Base-by-base conservation (phyloP, 768 basidiomycete species). In the Pleurotus salmoneostramineus region DNA sequence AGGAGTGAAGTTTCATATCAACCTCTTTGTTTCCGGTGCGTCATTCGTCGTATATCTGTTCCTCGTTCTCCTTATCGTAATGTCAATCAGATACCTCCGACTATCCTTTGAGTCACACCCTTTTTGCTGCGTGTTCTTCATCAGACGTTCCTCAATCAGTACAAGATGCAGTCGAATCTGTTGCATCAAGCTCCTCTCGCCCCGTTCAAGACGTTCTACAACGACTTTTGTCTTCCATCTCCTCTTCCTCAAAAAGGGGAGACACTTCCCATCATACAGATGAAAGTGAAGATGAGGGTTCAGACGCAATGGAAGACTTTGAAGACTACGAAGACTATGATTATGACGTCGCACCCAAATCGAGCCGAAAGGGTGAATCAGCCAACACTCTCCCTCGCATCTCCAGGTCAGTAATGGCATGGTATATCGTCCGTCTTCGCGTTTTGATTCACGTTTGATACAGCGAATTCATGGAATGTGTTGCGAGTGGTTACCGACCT, bases 391-490 rank as follows among this genome's bases (percentile, higher is more conserved):
- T 55, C 17, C n/a, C 52, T 21, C 52, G 40, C 14, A 21, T 55
- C 10, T 17, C 40, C 11, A 55, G 14, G 52, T 55, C 17, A 5
- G 27, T 31, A 27, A 27, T 27, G 21, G 21, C 21, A 27, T 27
- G 21, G 7, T 43, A n/a, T n/a, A n/a, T 17, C 15, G n/a, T 4
- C 27, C 17, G 11, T 4, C 40, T 12, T 7, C 36, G 11, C 43
- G 14, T n/a, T 17, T 12, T 43, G n/a, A 31, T 37, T 55, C 10
- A 58, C 43, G n/a, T 58, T 58, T 46, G 37, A 56, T 55, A 42
- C 64, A 85, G 84, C 48, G 79, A 88, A 56, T 89, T 89, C 63
- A 63, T 81, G 32, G 83, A 85, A 51, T 76, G 78, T n/a, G 77
- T 87, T 32, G 80, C 76, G 0, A 72, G 76, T 1, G 79, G 77